Evolutionary conservation across 148 eudicot species (phyloP).

Genomic region (Camellia sinensis): DNA sequence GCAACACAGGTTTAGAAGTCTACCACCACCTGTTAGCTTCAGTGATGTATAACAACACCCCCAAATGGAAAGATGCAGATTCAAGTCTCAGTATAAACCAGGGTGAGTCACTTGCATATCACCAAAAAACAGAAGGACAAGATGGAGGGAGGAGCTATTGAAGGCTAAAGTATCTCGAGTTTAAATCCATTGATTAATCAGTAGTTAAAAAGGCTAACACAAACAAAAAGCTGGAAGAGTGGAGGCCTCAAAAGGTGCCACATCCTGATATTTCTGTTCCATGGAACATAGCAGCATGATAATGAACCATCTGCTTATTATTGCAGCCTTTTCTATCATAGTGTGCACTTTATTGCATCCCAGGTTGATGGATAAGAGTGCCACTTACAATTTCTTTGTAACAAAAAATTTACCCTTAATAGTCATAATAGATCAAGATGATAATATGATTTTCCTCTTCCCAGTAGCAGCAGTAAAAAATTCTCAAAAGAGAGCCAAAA

Average conservation of each 20-base stretch:
- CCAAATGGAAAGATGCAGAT: not conserved
- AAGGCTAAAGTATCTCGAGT: not conserved
- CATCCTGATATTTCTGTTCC: not conserved
- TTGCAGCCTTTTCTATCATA: not conserved
- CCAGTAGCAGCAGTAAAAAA: no score
- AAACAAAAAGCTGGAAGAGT: not conserved
- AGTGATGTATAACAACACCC: not conserved
- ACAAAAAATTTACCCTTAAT: no score
- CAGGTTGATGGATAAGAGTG: not conserved
- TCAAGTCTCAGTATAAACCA: slow-evolving; percentile 1
- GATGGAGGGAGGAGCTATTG: not conserved
- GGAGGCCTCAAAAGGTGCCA: not conserved
- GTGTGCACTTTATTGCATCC: not conserved
- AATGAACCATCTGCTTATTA: not conserved
- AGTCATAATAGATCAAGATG: not conserved
- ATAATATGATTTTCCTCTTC: not conserved
- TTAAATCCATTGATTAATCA: not conserved
- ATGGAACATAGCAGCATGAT: not conserved
- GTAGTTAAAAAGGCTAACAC: not conserved
- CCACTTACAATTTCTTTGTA: not conserved
- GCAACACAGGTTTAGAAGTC: not conserved
- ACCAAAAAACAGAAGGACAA: not conserved
- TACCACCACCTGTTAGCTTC: not conserved
- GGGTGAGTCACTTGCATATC: not conserved
- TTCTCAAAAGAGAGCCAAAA: not conserved